phyloP scores from a whole-genome alignment of 768 basidiomycete genomes.

The Tulasnella sp. region DNA sequence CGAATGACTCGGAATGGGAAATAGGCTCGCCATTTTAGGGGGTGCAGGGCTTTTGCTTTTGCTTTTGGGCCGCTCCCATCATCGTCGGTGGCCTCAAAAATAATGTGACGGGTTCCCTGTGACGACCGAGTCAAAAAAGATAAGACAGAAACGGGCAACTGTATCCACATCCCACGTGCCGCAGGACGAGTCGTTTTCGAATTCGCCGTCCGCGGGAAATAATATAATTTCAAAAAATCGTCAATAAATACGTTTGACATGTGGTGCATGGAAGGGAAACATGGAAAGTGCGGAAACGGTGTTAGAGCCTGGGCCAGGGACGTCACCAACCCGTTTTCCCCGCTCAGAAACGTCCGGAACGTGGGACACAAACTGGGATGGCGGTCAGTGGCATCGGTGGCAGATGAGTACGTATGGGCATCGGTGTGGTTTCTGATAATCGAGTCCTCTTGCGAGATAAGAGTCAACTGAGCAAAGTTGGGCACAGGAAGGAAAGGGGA shows the following conservation, averaged over 20 bases:
- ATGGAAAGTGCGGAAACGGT: not conserved
- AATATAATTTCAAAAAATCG: not conserved
- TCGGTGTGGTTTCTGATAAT: not conserved
- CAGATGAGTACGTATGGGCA: not conserved
- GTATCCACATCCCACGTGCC: slow-evolving; percentile 12
- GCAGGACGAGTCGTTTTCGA: not conserved
- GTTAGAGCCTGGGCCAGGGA: not conserved
- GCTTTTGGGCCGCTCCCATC: not conserved
- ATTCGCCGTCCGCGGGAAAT: slow-evolving; percentile 1
- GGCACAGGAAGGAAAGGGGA: not conserved
- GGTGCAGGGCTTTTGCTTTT: not conserved
- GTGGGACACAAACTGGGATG: not conserved
- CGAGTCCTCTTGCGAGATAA: not conserved
- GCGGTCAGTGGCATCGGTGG: not conserved
- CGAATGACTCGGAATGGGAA: not conserved
- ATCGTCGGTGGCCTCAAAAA: too few relatives aligned
- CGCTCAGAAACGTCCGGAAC: not conserved
- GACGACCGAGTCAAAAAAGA: slow-evolving; percentile 10
- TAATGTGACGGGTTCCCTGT: not conserved
- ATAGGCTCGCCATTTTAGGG: not conserved
- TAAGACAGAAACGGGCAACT: slow-evolving; percentile 1
- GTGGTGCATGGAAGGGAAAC: not conserved
- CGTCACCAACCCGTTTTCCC: not conserved
- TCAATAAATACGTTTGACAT: not conserved
- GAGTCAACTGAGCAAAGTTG: not conserved